Conservation (phyloP, 768 basidiomycete genomes). For the Lentinula guzmanii region DNA sequence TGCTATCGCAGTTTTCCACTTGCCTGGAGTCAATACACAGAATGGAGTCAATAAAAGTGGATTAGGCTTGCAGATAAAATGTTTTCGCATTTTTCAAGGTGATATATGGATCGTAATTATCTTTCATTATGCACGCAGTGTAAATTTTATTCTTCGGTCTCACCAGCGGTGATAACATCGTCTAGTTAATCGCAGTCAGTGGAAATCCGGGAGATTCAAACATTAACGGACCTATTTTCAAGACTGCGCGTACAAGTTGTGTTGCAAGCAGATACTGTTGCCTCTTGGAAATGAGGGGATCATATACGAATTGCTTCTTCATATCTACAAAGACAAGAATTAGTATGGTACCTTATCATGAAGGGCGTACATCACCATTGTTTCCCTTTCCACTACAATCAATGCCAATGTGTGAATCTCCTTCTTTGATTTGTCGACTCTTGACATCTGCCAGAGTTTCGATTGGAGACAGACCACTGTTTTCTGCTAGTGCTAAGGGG, state of each 20-base stretch:
- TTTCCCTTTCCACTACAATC: constrained; percentile 85
- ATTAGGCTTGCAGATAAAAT: too few species aligned
- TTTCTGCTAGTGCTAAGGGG: constrained; percentile 94
- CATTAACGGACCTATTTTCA: constrained; percentile 61
- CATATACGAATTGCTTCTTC: constrained; percentile 96
- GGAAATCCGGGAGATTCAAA: neutral
- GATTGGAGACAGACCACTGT: constrained; percentile 94
- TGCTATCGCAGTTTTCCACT: too few species aligned
- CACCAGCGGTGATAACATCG: constrained; percentile 72
- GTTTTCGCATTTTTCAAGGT: too few species aligned
- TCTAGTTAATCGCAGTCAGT: constrained; percentile 34
- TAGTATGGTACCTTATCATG: constrained; percentile 42
- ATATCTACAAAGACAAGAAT: constrained; percentile 87
- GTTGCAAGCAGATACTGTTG: constrained; percentile 98
- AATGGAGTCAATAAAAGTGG: too few species aligned
- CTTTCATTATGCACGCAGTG: too few species aligned
- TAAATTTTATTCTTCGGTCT: constrained; percentile 52
- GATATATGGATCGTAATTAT: too few species aligned
- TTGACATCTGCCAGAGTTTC: constrained; percentile 96
- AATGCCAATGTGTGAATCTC: constrained; percentile 82
- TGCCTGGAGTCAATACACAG: too few species aligned
- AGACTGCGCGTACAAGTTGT: constrained; percentile 83
- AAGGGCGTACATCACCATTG: constrained; percentile 54
- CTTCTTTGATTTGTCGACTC: constrained; percentile 85
- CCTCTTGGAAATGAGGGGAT: constrained; percentile 94